A percentile compares a stretch with the other conserved stretches of the same genome.
phyloP scores from a whole-genome alignment of 139 green algal species.

The Axilococcus clingmanii region DNA sequence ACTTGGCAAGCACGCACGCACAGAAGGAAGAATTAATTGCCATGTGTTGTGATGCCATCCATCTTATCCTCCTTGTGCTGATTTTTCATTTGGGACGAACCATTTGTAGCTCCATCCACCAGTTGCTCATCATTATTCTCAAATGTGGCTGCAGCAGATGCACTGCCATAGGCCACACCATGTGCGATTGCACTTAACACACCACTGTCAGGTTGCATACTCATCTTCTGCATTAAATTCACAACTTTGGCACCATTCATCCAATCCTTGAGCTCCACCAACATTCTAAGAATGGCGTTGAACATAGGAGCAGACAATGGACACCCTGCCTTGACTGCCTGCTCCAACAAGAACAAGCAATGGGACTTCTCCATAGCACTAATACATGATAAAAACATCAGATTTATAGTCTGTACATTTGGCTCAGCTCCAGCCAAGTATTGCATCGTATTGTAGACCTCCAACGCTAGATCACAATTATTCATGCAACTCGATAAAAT shows the following conservation, averaged over 20 bases:
- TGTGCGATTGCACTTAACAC: background rate
- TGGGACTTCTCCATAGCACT: background rate
- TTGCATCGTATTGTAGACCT: constrained; percentile 43
- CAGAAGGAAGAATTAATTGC: constrained; percentile 1
- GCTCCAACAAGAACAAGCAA: background rate
- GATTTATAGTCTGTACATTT: background rate
- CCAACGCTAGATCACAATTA: constrained; percentile 24
- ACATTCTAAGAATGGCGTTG: background rate
- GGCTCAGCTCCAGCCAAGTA: constrained; percentile 12
- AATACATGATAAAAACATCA: background rate
- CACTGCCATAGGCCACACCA: background rate
- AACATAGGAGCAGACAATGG: background rate
- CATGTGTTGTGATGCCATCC: background rate
- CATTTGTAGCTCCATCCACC: background rate
- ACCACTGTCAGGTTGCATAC: background rate
- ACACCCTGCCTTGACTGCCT: background rate
- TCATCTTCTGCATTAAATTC: background rate
- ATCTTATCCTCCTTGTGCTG: background rate
- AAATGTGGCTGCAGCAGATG: background rate
- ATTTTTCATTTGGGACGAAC: background rate
- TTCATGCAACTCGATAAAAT: constrained; percentile 17
- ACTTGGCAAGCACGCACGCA: too few relatives aligned
- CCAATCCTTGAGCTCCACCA: background rate
- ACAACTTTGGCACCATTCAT: too few relatives aligned
- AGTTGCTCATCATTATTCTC: background rate